Evolutionary conservation across 2,329 filamentous ascomycete genomes (phyloP), one percentile per base, ranked within the genome.

Genomic region (Anisogramma anomala): DNA sequence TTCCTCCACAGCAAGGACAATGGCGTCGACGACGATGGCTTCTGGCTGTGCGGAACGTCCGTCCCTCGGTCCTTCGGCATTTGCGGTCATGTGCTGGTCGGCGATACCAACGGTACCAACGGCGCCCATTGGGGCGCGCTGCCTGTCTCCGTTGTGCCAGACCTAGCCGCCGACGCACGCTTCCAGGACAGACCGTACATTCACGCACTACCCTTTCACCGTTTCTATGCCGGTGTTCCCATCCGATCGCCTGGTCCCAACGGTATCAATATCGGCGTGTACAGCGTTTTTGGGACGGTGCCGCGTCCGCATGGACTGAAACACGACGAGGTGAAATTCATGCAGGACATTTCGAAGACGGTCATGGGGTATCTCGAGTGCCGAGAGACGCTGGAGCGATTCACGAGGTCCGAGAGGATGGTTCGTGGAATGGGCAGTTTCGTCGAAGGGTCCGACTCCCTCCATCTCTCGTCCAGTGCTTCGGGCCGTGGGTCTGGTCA

Each of bases 261-360:
- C 3, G 64, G 62, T 14, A 58, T 67, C 42, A 62, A 66, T 36
- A 67, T 68, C 3, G 65, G 65, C 3, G 58, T 62, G 0, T 59
- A 58, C 8, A 63, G 59, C 32, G 55, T 65, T 1, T 58, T 61
- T 48, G 52, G 51, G 4, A 51, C 56, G 3, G 28, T 43, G 1
- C 48, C 55, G 11, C 52, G 59, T 0, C 49, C 49, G 10, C 19
- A 46, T 0, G 48, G 50, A 8, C 37, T 63, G 22, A 48, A 51
- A 4, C 45, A 51, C 3, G 48, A 57, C 1, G 58, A 61, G 0
- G 39, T 48, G 1, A 45, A 47, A 15, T 51, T 58, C 19, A 38
- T 57, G 41, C 48, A 46, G 10, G 50, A 53, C 3, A 44, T 58
- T 10, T 53, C 54, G 3, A 28, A 33, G 5, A 54, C 55, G 8